Evolutionary conservation across 1,284 basidiomycete species (phyloP).

Genomic region (Caloboletus inedulis): DNA sequence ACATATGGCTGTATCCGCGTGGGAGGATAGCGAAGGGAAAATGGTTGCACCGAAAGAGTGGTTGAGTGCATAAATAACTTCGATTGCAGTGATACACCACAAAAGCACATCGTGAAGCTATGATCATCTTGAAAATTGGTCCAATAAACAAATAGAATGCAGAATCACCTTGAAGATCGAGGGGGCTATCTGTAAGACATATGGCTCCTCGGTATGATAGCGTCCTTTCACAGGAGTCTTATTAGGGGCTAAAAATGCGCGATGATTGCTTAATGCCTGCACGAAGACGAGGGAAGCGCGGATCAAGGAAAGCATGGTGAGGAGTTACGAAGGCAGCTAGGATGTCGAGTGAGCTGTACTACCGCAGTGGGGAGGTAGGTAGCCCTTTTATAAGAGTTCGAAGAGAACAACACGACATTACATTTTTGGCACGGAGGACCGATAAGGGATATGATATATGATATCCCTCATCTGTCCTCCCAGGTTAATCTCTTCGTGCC

Average conservation of each 20-base stretch:
- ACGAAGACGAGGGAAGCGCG: constrained; percentile 45
- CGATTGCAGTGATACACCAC: constrained; percentile 49
- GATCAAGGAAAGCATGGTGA: constrained; percentile 40
- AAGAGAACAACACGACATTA: background rate
- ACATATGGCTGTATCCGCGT: constrained; percentile 33
- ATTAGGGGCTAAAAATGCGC: constrained; percentile 59
- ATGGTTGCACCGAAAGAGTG: constrained; percentile 31
- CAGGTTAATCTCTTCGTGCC: background rate
- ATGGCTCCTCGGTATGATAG: constrained; percentile 54
- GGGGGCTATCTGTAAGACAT: constrained; percentile 55
- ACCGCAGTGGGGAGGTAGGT: background rate
- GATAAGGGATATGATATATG: constrained; percentile 2
- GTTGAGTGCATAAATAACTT: constrained; percentile 46
- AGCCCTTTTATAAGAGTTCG: constrained; percentile 17
- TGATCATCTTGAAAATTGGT: constrained; percentile 1
- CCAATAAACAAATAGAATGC: background rate
- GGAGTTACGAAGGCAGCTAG: background rate
- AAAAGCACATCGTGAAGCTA: constrained; percentile 52
- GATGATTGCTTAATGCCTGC: constrained; percentile 51
- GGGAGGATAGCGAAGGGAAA: constrained; percentile 27
- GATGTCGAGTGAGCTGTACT: background rate
- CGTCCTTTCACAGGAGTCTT: constrained; percentile 49
- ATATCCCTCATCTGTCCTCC: background rate
- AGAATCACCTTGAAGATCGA: constrained; percentile 49
- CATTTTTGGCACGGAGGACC: constrained; percentile 6